Percentiles rank a stretch among this genome's conserved stretches.
These are phyloP conservation scores for Eucalyptus paniculata DNA, from an alignment of 345 rosid species.

Conservation along the genomic window DNA sequence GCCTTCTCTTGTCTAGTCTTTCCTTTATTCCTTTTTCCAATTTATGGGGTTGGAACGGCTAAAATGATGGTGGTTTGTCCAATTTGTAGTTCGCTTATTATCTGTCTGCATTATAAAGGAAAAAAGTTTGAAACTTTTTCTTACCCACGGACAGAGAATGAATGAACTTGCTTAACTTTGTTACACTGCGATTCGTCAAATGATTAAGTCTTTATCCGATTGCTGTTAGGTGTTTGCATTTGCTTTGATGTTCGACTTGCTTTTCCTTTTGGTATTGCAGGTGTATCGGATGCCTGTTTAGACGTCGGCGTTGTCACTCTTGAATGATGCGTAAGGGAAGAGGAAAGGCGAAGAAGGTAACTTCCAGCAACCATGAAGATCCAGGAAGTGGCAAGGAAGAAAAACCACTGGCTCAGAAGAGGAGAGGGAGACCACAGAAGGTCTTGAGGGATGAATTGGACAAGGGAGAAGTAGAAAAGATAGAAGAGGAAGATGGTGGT, in stretches of 20 bases:
- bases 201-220: neutral
- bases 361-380: slow-evolving; percentile 31
- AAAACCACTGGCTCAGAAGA: slow-evolving; percentile 48
- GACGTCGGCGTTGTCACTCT: neutral
- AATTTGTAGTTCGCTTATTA: neutral
- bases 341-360: slow-evolving; percentile 47
- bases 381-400: slow-evolving; percentile 54
- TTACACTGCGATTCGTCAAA: neutral
- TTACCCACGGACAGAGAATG: neutral
- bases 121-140: neutral
- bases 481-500: slow-evolving; percentile 38
- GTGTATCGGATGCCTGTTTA: neutral
- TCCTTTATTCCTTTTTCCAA: neutral
- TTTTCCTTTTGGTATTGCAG: neutral
- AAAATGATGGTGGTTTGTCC: neutral
- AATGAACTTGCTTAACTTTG: neutral
- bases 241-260: neutral
- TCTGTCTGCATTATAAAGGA: neutral
- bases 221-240: neutral
- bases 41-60: neutral
- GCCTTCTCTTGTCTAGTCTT: neutral
- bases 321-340: slow-evolving; percentile 59
- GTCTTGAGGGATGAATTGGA: slow-evolving; percentile 41
- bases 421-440: slow-evolving; percentile 62
- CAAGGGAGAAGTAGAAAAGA: slow-evolving; percentile 29